Conservation (phyloP, 192 early-diverging fungal species). For the Gorgonomyces haynaldii region DNA sequence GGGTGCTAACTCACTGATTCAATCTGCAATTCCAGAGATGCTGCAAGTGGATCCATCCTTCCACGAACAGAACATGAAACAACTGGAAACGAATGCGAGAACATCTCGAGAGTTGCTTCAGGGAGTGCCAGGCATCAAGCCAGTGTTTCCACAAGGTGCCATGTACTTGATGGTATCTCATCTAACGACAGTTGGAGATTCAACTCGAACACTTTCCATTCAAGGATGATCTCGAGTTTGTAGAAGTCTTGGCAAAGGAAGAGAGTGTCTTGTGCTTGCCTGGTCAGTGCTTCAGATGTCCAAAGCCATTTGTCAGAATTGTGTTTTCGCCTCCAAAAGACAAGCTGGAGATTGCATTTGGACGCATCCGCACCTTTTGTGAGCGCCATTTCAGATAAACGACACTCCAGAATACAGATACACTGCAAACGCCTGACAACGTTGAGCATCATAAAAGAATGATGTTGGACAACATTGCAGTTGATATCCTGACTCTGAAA, state of each 20-base stretch:
- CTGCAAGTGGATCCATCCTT: constrained; percentile 60
- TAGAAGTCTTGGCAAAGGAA: constrained; percentile 66
- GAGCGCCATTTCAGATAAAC: too few relatives aligned
- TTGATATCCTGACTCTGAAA: too few relatives aligned
- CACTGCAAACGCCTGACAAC: too few relatives aligned
- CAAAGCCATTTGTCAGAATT: constrained; percentile 60
- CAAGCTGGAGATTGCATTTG: constrained; percentile 57
- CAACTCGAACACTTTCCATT: constrained; percentile 58
- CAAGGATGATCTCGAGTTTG: constrained; percentile 66
- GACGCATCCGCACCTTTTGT: constrained; percentile 71
- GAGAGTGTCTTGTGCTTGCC: constrained; percentile 77
- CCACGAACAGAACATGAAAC: constrained; percentile 52
- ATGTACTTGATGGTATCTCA: constrained; percentile 76
- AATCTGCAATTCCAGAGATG: constrained; percentile 69
- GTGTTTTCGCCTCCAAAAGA: constrained; percentile 71
- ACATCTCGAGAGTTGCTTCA: constrained; percentile 47
- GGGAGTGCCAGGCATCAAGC: constrained; percentile 57
- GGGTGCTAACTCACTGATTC: constrained; percentile 68
- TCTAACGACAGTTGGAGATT: constrained; percentile 38
- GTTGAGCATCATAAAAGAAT: too few relatives aligned
- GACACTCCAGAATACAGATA: too few relatives aligned
- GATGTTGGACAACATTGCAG: too few relatives aligned
- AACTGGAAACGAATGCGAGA: constrained; percentile 60
- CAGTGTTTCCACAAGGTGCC: constrained; percentile 77
- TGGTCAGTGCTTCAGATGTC: constrained; percentile 73